phyloP scores from a whole-genome alignment of 2,329 filamentous ascomycete species.

The Raffaelea albimanens region DNA sequence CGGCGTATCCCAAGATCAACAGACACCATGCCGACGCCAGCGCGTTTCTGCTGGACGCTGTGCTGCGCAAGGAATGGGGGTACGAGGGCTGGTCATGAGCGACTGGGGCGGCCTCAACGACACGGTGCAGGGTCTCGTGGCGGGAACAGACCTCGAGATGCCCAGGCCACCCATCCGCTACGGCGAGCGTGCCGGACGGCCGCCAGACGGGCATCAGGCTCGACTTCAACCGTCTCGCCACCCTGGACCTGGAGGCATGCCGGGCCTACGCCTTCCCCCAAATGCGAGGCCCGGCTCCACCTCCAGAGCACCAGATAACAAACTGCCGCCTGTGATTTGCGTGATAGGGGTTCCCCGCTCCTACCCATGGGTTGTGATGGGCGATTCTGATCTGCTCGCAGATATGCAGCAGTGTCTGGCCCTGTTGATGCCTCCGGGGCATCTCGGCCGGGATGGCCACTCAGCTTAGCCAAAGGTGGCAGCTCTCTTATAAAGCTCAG shows the following conservation, averaged over 20 bases:
- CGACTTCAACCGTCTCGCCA: slow-evolving; percentile 11
- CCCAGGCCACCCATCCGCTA: slow-evolving; percentile 19
- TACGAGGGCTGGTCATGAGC: slow-evolving; percentile 52
- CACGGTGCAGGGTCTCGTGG: slow-evolving; percentile 13
- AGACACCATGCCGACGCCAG: slow-evolving; percentile 52
- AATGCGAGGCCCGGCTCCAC: too few relatives aligned
- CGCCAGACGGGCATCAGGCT: slow-evolving; percentile 7
- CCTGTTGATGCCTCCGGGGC: too few relatives aligned
- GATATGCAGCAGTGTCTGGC: too few relatives aligned
- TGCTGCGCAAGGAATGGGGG: slow-evolving; percentile 50
- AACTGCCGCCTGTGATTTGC: too few relatives aligned
- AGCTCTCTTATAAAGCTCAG: too few relatives aligned
- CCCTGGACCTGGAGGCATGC: slow-evolving; percentile 6
- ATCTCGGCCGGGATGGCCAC: too few relatives aligned
- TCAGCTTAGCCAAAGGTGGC: too few relatives aligned
- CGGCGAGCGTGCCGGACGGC: slow-evolving; percentile 1
- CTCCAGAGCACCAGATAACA: too few relatives aligned
- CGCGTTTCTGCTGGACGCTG: slow-evolving; percentile 39
- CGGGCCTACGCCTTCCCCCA: slow-evolving; percentile 5
- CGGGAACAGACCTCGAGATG: slow-evolving; percentile 24
- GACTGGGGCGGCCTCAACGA: slow-evolving; percentile 27
- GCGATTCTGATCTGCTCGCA: too few relatives aligned
- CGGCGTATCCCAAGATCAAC: slow-evolving; percentile 58
- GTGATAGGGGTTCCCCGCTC: too few relatives aligned
- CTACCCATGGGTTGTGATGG: too few relatives aligned